A percentile compares a stretch with the other conserved stretches of the same genome.
Evolutionary conservation across 1,284 basidiomycete genomes (phyloP).

Genomic region (Melampsora occidentalis): DNA sequence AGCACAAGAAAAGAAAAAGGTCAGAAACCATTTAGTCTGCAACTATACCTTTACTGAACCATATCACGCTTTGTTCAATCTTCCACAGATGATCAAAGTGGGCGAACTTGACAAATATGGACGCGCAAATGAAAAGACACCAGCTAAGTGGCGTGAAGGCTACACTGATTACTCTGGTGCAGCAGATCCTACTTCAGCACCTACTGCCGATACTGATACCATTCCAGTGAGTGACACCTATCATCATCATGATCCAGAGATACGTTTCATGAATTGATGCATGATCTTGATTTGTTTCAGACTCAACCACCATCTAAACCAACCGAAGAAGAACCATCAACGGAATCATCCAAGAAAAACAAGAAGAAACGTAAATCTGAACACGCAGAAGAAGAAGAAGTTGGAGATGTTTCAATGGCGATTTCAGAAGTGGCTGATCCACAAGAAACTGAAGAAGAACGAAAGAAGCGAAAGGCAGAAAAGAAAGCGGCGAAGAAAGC

Average conservation of each 20-base stretch:
- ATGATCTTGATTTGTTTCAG: slow-evolving; percentile 1
- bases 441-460: slow-evolving; percentile 50
- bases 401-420: slow-evolving; percentile 59
- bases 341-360: slow-evolving; percentile 50
- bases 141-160: slow-evolving; percentile 81
- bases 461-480: slow-evolving; percentile 53
- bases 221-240: slow-evolving; percentile 6
- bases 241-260: background rate
- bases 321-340: slow-evolving; percentile 27
- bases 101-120: slow-evolving; percentile 96
- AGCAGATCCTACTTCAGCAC: slow-evolving; percentile 48
- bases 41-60: background rate
- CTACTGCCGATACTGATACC: slow-evolving; percentile 7
- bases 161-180: slow-evolving; percentile 81
- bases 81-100: slow-evolving; percentile 72
- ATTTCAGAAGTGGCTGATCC: slow-evolving; percentile 51
- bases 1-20: slow-evolving; percentile 95
- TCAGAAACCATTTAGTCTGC: slow-evolving; percentile 35
- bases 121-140: slow-evolving; percentile 85
- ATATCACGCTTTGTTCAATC: background rate
- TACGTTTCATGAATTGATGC: background rate
- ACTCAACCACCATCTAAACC: slow-evolving; percentile 21
- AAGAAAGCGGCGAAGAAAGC: slow-evolving; percentile 53
- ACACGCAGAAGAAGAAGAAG: slow-evolving; percentile 47
- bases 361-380: slow-evolving; percentile 48